Evolutionary conservation across 176 grass and related monocot species (phyloP).

Genomic region (Juncus effusus): DNA sequence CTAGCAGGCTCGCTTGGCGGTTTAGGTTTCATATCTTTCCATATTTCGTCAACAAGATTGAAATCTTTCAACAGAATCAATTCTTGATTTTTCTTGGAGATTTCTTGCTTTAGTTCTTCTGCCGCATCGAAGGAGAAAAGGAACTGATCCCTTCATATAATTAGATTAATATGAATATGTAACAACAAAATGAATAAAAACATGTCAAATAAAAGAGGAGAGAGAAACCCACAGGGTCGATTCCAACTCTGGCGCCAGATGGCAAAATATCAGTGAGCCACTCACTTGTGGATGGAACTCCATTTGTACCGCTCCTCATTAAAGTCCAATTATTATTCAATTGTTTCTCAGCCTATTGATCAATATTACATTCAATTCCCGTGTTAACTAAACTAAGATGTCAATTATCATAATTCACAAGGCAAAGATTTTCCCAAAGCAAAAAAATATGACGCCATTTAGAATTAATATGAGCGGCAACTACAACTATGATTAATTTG

Average conservation of each 20-base stretch:
- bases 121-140: constrained; percentile 93
- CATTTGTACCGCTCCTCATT: constrained; percentile 81
- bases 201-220: not conserved
- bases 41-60: constrained; percentile 89
- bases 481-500: too few relatives aligned
- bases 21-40: constrained; percentile 64
- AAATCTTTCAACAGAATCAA: constrained; percentile 64
- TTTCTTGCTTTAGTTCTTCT: constrained; percentile 79
- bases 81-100: constrained; percentile 71
- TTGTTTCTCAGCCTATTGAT: constrained; percentile 76
- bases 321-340: constrained; percentile 66
- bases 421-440: too few relatives aligned
- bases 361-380: not conserved
- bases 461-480: too few relatives aligned
- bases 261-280: constrained; percentile 91
- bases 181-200: constrained; percentile 20
- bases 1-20: constrained; percentile 57
- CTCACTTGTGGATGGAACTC: constrained; percentile 73
- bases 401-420: too few relatives aligned
- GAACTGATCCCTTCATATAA: constrained; percentile 91
- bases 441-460: too few relatives aligned
- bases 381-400: too few relatives aligned
- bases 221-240: constrained; percentile 72
- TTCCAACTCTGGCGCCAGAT: constrained; percentile 74
- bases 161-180: constrained; percentile 26